Percentiles rank a stretch among this genome's conserved stretches.
These are phyloP conservation scores for Colletotrichum echinochloae DNA, from an alignment of 2,329 filamentous ascomycete species.

Conservation along the genomic window DNA sequence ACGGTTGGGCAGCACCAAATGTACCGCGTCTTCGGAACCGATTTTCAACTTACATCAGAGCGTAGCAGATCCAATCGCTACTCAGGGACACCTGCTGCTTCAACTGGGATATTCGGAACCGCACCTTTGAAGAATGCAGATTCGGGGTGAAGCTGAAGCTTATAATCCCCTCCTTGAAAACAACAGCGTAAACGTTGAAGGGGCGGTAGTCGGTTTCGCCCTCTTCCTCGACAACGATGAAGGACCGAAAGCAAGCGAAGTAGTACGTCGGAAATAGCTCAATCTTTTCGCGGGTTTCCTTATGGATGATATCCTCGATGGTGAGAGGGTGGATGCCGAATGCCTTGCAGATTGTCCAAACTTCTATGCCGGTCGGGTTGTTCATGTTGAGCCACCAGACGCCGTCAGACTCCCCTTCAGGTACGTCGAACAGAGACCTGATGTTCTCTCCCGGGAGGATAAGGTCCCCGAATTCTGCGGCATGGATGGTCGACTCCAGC, in stretches of 20 bases:
- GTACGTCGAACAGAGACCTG: slow-evolving; percentile 82
- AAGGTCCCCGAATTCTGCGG: slow-evolving; percentile 86
- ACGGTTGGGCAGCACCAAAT: neutral
- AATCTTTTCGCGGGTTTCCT: slow-evolving; percentile 97
- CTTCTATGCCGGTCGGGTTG: slow-evolving; percentile 88
- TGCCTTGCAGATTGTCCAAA: slow-evolving; percentile 88
- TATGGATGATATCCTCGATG: slow-evolving; percentile 93
- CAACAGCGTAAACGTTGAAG: slow-evolving; percentile 95
- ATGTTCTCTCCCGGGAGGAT: slow-evolving; percentile 90
- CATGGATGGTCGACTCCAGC: slow-evolving; percentile 92
- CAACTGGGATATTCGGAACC: slow-evolving; percentile 89
- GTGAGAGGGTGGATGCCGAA: slow-evolving; percentile 97
- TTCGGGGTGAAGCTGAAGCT: slow-evolving; percentile 94
- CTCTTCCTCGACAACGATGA: slow-evolving; percentile 81
- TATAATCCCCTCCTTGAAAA: slow-evolving; percentile 93
- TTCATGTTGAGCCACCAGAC: slow-evolving; percentile 99
- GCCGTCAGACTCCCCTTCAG: slow-evolving; percentile 74
- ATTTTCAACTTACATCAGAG: slow-evolving; percentile 78
- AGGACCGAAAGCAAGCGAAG: slow-evolving; percentile 96
- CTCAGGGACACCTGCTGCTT: slow-evolving; percentile 95
- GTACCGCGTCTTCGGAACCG: neutral
- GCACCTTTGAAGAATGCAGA: slow-evolving; percentile 86
- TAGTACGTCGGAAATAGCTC: slow-evolving; percentile 98
- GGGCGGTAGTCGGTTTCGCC: slow-evolving; percentile 88
- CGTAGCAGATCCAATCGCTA: slow-evolving; percentile 99